These are phyloP conservation scores for Psilocybe tampanensis DNA, from an alignment of 768 basidiomycete genomes.

Conservation along the genomic window DNA sequence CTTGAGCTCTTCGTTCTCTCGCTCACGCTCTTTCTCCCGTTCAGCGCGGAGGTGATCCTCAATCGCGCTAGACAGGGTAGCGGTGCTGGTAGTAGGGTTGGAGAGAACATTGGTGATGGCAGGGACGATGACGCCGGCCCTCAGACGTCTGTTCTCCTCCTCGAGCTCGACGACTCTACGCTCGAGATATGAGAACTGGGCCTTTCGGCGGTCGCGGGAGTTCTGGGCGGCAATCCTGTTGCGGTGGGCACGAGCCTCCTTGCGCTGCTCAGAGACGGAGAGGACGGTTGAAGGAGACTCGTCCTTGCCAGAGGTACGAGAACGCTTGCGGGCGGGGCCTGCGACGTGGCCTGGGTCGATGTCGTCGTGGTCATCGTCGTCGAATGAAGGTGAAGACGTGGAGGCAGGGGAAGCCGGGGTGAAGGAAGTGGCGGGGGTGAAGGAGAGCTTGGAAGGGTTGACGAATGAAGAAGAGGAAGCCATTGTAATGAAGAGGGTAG, in stretches of 20 bases:
- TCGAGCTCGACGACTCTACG: constrained; percentile 71
- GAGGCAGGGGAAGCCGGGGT: constrained; percentile 13
- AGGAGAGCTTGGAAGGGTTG: constrained; percentile 12
- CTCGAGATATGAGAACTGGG: constrained; percentile 73
- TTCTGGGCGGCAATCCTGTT: constrained; percentile 95
- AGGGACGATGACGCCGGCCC: constrained; percentile 38
- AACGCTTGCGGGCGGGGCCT: constrained; percentile 73
- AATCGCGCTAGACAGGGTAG: constrained; percentile 22
- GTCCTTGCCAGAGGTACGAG: constrained; percentile 45
- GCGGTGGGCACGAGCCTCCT: constrained; percentile 86
- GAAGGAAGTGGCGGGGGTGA: constrained; percentile 1
- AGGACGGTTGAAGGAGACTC: constrained; percentile 15
- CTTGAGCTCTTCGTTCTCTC: constrained; percentile 75
- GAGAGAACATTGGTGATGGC: constrained; percentile 18
- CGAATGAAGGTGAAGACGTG: constrained; percentile 16
- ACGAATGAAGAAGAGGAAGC: constrained; percentile 9
- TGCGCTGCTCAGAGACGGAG: constrained; percentile 72
- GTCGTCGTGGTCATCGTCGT: constrained; percentile 20
- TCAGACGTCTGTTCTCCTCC: constrained; percentile 80
- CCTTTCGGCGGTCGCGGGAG: constrained; percentile 88
- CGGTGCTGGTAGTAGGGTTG: constrained; percentile 15
- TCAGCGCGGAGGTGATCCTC: constrained; percentile 33
- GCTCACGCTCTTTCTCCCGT: constrained; percentile 56
- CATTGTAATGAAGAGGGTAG: neutral
- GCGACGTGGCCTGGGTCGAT: constrained; percentile 21